Evolutionary conservation across 192 early-diverging fungal species (phyloP), one percentile per base, ranked within the genome.

Genomic region (Rhizophagus prolifer): DNA sequence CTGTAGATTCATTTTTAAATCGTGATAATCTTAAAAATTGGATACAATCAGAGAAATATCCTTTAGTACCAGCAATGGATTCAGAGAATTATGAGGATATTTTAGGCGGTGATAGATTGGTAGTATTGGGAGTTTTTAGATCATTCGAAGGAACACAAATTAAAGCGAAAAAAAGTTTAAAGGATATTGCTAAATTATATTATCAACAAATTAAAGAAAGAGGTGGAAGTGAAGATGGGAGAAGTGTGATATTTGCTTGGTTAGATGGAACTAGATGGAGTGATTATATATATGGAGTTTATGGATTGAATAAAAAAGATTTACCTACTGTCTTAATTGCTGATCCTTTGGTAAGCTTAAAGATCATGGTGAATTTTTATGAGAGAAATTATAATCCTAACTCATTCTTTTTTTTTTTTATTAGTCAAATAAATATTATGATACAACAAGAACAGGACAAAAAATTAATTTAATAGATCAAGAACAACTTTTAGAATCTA

Each of bases 51-150:
- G 88, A 92, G 80, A 90, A 91, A 61, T 86, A 88, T 73, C 89
- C 93, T 16, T 76, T 93, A 30, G 86, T 93, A 13, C 84, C 91
- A 2, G 80, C 87, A 41, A 76, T 96, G 21, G 84, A 82, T n/a
- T 84, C 87, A 68, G 83, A 85, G 31, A 95, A 94, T 74, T 84
- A 92, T 19, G 89, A 91, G 44, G 84, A 86, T 2, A 85, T 94
- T 77, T 85, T 96, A 77, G 86, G 90, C 38, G 85, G 89, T 63
- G 82, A 89, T 25, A 85, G 88, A 62, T 81, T 88, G 65, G 80
- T 95, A 2, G 86, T 93, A 0, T 79, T 96, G 75, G 88, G 83
- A 4, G 73, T 95, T 3, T 79, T 95, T 21, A 87, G 91, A 75
- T 82, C 84, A 9, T 74, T 76, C 7, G 79, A 84, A 61, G 38